A percentile compares a stretch with the other conserved stretches of the same genome.
These are phyloP conservation scores for Hansenula lynferdii DNA, from an alignment of 1,139 yeast genomes.

Conservation along the genomic window DNA sequence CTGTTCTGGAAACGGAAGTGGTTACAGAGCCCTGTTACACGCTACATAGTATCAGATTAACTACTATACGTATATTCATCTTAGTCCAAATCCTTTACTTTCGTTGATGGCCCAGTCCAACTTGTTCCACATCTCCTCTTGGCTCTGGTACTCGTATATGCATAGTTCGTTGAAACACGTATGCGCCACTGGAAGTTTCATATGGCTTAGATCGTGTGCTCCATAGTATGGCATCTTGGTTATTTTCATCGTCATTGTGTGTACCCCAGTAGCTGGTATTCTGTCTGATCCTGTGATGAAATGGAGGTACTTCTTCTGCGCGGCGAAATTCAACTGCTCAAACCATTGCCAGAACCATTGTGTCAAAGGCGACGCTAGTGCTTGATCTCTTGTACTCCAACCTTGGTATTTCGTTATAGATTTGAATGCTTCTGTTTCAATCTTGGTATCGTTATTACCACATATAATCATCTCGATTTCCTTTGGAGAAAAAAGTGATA, in stretches of 20 bases:
- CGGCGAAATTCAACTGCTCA: slow-evolving; percentile 34
- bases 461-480: slow-evolving; percentile 77
- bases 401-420: slow-evolving; percentile 72
- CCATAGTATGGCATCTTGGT: slow-evolving; percentile 38
- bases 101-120: slow-evolving; percentile 64
- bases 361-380: slow-evolving; percentile 37
- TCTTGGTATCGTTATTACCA: slow-evolving; percentile 59
- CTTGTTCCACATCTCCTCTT: slow-evolving; percentile 49
- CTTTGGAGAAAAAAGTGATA: slow-evolving; percentile 71
- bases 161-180: slow-evolving; percentile 93
- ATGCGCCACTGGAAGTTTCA: slow-evolving; percentile 76
- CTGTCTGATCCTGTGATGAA: slow-evolving; percentile 92
- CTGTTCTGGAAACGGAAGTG: not conserved
- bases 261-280: slow-evolving; percentile 88
- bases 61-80: slow-evolving; percentile 26
- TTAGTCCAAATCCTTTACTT: slow-evolving; percentile 83
- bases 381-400: slow-evolving; percentile 39
- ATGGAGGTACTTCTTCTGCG: slow-evolving; percentile 59
- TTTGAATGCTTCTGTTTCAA: slow-evolving; percentile 64
- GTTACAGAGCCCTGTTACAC: not conserved
- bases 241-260: slow-evolving; percentile 65
- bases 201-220: slow-evolving; percentile 30
- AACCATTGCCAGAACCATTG: slow-evolving; percentile 87
- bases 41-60: not conserved
- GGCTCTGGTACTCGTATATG: slow-evolving; percentile 55